Evolutionary conservation across 495 filamentous ascomycete genomes (phyloP).

Genomic region (Hypoxylon cercidicola): DNA sequence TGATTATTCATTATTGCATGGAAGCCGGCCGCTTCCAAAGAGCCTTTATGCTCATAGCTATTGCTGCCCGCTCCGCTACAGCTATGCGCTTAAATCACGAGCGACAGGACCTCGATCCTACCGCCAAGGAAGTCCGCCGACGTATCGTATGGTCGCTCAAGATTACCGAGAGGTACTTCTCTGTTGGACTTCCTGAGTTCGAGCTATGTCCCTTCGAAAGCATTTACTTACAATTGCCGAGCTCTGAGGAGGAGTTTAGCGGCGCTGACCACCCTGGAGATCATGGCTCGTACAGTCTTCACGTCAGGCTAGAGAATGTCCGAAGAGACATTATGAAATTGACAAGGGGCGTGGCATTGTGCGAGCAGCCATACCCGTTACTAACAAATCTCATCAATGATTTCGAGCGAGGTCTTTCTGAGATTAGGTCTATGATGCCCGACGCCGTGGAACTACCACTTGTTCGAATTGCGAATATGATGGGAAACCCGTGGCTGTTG

Average conservation of each 20-base stretch:
- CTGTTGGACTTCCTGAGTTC: conserved; percentile 32
- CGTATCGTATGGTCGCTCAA: conserved; percentile 35
- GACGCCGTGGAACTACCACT: conserved; percentile 14
- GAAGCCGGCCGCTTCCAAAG: conserved; percentile 33
- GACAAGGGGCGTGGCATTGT: conserved; percentile 21
- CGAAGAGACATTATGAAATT: conserved; percentile 36
- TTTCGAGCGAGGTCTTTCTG: conserved; percentile 18
- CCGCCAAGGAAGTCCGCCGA: conserved; percentile 25
- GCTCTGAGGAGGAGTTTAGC: conserved; percentile 26
- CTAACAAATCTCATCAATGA: conserved; percentile 11
- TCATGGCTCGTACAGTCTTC: conserved; percentile 27
- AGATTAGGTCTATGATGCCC: conserved; percentile 13
- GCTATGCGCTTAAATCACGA: conserved; percentile 37
- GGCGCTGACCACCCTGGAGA: conserved; percentile 14
- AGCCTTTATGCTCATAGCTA: conserved; percentile 31
- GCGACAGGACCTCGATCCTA: conserved; percentile 18
- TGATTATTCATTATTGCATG: conserved; percentile 29
- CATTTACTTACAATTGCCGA: conserved; percentile 31
- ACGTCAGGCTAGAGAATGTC: conserved; percentile 23
- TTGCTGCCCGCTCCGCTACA: conserved; percentile 29
- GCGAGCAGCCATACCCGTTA: conserved; percentile 23
- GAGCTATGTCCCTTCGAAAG: conserved; percentile 35
- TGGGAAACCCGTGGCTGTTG: conserved; percentile 24
- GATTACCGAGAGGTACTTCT: conserved; percentile 33
- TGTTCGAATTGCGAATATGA: conserved; percentile 4